Conservation (phyloP, 805 yeast species). For the Metschnikowia koreensis region DNA sequence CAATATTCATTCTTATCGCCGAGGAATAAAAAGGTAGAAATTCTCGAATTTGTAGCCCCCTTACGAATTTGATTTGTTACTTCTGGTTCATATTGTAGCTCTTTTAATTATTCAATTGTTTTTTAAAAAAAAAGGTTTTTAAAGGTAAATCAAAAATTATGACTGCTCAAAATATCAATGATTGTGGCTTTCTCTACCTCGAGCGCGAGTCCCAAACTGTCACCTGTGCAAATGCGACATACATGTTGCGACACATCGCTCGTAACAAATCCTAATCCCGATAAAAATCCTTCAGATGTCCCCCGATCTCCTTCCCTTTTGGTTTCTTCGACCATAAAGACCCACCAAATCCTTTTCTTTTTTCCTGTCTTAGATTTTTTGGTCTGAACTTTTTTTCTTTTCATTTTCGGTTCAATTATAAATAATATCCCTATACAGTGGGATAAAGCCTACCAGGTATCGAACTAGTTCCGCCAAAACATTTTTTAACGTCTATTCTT, state of each 20-base stretch:
- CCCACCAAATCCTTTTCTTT: background rate
- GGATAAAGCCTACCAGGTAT: background rate
- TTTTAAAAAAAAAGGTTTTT: background rate
- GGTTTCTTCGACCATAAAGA: background rate
- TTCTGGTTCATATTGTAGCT: too few species aligned
- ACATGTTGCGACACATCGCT: constrained; percentile 5
- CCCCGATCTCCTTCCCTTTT: background rate
- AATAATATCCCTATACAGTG: background rate
- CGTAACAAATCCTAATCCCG: constrained; percentile 4
- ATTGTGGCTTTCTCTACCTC: background rate
- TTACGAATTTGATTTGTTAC: too few species aligned
- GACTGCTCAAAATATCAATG: background rate
- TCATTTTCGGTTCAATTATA: background rate
- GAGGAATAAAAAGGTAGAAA: background rate
- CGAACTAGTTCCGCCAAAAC: background rate
- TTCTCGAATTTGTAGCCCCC: background rate
- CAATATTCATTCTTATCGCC: background rate
- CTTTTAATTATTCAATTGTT: background rate
- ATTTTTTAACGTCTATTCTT: background rate
- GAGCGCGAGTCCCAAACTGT: constrained; percentile 2
- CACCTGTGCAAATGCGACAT: constrained; percentile 7
- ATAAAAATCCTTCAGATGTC: constrained; percentile 4
- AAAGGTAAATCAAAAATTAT: background rate
- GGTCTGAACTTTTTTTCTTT: background rate
- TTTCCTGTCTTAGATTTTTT: background rate